Base-by-base conservation (phyloP, 139 green algal species). In the Haematococcus sp. region DNA sequence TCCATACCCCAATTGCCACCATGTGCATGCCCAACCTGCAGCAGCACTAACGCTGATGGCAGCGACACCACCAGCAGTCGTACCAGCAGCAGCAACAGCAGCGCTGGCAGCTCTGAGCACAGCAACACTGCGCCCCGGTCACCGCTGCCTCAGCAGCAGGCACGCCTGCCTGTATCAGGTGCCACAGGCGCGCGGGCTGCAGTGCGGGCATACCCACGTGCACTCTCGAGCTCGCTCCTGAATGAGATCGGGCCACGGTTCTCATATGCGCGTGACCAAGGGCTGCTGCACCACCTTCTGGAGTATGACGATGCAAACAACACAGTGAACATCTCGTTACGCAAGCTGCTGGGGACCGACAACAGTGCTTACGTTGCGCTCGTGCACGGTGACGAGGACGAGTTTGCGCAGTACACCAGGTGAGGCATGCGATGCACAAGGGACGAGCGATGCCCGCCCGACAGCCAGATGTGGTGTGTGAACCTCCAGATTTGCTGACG, bases 301-400 rank as follows among this genome's bases (percentile, higher is more conserved):
- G 64, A 71, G 9, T 71, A 71, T 43, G 51, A 74, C 11, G 31
- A 64, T 11, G 11, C 7, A 7, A 49, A 11, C 11, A 19, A 7
- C 7, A 49, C 27, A 32, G 68, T 83, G 43, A 73, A 71, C 55
- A 73, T 81, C 58, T 88, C 73, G 19, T 74, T 94, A 66, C 67
- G 80, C 22, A 71, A 87, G 78, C 80, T 95, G 71, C 83, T 95
- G 78, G 72, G 90, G 59, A 91, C 86, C 44, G 79, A 90, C 20
- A 63, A 25, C 20, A 20, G 4, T 2, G 9, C n/a, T n/a, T 72
- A 28, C 43, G 25, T 72, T 2, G 30, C 33, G 9, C 32, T 16
- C 4, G 61, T 68, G 61, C 5, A 16, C 17, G 61, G 61, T 2
- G 61, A 68, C 7, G 31, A 49, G 2, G 7, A 25, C 20, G 61